These are phyloP conservation scores for Lepidium sativum DNA, from an alignment of 345 rosid species.

Conservation along the genomic window DNA sequence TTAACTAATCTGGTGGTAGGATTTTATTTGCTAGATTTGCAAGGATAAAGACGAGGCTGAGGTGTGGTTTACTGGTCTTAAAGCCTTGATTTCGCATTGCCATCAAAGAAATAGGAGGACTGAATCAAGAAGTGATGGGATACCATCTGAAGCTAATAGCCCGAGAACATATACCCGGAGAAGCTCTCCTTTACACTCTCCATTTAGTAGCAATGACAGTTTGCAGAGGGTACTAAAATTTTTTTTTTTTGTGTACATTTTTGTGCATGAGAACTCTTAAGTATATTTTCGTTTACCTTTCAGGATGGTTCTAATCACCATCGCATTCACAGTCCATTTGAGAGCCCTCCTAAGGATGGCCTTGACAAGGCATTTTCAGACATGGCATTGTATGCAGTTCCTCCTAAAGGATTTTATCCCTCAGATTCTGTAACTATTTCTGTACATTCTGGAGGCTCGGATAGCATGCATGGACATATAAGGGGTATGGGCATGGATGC, in stretches of 20 bases:
- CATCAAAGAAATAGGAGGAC: conserved; percentile 32
- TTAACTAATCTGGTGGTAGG: conserved; percentile 8
- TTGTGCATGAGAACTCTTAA: conserved; percentile 1
- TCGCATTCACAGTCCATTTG: conserved; percentile 84
- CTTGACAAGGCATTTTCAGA: conserved; percentile 82
- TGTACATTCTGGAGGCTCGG: conserved; percentile 92
- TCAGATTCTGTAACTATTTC: conserved; percentile 79
- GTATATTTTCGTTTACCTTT: not conserved
- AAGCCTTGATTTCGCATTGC: conserved; percentile 36
- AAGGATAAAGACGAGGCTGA: conserved; percentile 73
- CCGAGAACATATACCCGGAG: conserved; percentile 85
- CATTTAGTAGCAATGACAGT: conserved; percentile 78
- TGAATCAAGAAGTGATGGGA: conserved; percentile 37
- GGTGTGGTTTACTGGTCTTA: conserved; percentile 57
- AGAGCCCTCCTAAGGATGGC: conserved; percentile 93
- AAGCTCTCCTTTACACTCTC: conserved; percentile 75
- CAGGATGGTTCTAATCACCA: conserved; percentile 74
- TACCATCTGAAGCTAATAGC: conserved; percentile 63
- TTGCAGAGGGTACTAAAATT: conserved; percentile 65
- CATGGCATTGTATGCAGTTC: conserved; percentile 66
- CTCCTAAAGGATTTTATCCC: conserved; percentile 77
- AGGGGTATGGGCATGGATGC: conserved; percentile 66
- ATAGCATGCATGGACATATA: conserved; percentile 81
- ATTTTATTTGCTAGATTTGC: conserved; percentile 38
- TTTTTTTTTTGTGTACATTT: not conserved